Conservation (phyloP, 345 rosid genomes). For the Corchorus capsularis region DNA sequence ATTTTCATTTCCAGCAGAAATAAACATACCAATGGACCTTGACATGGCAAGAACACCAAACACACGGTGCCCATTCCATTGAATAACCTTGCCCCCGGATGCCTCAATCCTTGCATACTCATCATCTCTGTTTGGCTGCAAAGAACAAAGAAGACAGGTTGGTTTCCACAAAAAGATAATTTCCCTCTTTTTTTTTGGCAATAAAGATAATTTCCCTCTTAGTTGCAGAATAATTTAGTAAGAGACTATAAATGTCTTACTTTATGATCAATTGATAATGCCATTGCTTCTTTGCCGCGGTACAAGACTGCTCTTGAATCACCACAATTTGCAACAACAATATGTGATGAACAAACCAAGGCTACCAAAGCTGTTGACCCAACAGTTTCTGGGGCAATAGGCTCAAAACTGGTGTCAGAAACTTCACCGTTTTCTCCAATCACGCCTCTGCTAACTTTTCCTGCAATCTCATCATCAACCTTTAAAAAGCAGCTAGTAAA, state of each 20-base stretch:
- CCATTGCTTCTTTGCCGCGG: conserved; percentile 82
- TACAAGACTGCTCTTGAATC: conserved; percentile 90
- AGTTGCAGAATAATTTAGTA: background rate
- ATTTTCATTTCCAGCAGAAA: background rate
- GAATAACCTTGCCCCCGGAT: conserved; percentile 91
- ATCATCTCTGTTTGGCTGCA: conserved; percentile 80
- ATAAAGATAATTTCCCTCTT: background rate
- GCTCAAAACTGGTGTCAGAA: conserved; percentile 40
- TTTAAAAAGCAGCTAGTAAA: conserved; percentile 72
- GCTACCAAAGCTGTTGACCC: conserved; percentile 98
- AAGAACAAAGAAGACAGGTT: conserved; percentile 5
- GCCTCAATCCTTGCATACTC: conserved; percentile 89
- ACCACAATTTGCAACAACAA: conserved; percentile 88
- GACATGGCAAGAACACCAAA: conserved; percentile 98
- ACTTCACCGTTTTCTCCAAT: conserved; percentile 33
- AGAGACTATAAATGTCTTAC: conserved; percentile 39
- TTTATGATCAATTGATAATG: conserved; percentile 86
- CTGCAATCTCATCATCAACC: conserved; percentile 81
- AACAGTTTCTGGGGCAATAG: conserved; percentile 84
- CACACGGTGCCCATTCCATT: conserved; percentile 93
- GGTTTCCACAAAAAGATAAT: conserved; percentile 7
- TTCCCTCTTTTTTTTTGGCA: too few relatives aligned
- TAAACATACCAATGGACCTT: conserved; percentile 78
- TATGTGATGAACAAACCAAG: conserved; percentile 83
- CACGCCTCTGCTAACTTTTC: conserved; percentile 41